Evolutionary conservation across 768 basidiomycete genomes (phyloP).

Genomic region (Phanerochaete sordida): DNA sequence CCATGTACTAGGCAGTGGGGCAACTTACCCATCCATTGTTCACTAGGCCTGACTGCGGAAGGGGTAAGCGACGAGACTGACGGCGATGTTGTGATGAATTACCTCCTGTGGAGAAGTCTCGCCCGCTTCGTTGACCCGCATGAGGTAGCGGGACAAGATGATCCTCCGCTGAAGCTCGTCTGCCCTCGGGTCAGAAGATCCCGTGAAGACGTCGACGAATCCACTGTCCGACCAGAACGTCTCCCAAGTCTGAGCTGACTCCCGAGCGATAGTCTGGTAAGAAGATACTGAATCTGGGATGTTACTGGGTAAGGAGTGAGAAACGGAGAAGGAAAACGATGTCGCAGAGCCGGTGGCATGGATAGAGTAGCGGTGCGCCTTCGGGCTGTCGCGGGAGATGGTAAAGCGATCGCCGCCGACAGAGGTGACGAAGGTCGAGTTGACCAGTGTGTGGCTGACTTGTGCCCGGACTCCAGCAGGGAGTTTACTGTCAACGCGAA

Average conservation of each 20-base stretch:
- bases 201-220: conserved; percentile 50
- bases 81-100: conserved; percentile 10
- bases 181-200: conserved; percentile 46
- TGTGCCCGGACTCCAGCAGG: conserved; percentile 27
- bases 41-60: conserved; percentile 45
- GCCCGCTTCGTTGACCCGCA: conserved; percentile 58
- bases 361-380: conserved; percentile 46
- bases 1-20: not conserved
- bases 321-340: conserved; percentile 35
- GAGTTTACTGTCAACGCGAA: conserved; percentile 19
- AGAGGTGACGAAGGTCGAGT: conserved; percentile 40
- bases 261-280: conserved; percentile 25
- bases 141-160: conserved; percentile 51
- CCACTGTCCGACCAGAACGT: conserved; percentile 46
- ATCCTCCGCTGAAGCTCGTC: conserved; percentile 55
- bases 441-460: conserved; percentile 40
- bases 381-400: conserved; percentile 40
- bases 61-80: not conserved
- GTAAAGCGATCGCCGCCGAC: conserved; percentile 37
- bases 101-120: conserved; percentile 58
- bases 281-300: conserved; percentile 16
- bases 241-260: conserved; percentile 41
- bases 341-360: conserved; percentile 24
- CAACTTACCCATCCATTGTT: conserved; percentile 52
- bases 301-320: conserved; percentile 24